Base-by-base conservation (phyloP, 2,329 filamentous ascomycete genomes). In the Colletotrichum camelliae region DNA sequence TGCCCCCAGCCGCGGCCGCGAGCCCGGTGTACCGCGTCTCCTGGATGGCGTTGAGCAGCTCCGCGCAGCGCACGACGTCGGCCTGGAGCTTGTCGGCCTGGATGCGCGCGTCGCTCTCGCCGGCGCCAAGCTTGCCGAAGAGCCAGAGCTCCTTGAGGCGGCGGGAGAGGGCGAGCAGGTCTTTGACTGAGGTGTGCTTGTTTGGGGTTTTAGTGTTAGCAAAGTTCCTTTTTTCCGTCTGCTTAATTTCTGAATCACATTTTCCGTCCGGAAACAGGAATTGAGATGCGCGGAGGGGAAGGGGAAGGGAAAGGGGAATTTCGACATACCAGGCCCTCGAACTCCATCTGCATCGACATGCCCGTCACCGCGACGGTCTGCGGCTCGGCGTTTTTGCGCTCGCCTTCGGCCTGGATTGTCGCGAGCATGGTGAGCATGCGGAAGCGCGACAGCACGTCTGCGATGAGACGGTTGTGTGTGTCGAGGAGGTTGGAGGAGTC, bases 81-180 rank as follows among this genome's bases (percentile, higher is more conserved):
- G 77, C 78, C 66, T 86, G 82, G 9, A 86, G 81, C 72, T 80
- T 80, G 65, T 83, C 83, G 62, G 86, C 84, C 75, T 84, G 84
- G 12, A 81, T 82, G 67, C 81, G 81, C 55, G 81, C 81, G 57
- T 82, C 81, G 24, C 80, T 80, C 72, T 87, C 84, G 48, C 83
- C 82, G 71, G 84, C 79, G 72, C 85, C 83, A 33, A 88, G 83
- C 64, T 87, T 81, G 1, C 87, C 83, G 72, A 87, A 85, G 68
- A 88, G 80, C 87, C 87, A 86, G 66, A 88, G 82, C 80, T 89
- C 83, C 77, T 89, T 87, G 81, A 88, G 82, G 64, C 84, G 83
- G 68, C 86, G 85, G 29, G 84, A 86, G 5, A 88, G 82, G 6
- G 86, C 81, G 70, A 88, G 83, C 9, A 88, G 85, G 60, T 88